Evolutionary conservation across 139 green algal genomes (phyloP).

Genomic region (Volvox reticuliferus): DNA sequence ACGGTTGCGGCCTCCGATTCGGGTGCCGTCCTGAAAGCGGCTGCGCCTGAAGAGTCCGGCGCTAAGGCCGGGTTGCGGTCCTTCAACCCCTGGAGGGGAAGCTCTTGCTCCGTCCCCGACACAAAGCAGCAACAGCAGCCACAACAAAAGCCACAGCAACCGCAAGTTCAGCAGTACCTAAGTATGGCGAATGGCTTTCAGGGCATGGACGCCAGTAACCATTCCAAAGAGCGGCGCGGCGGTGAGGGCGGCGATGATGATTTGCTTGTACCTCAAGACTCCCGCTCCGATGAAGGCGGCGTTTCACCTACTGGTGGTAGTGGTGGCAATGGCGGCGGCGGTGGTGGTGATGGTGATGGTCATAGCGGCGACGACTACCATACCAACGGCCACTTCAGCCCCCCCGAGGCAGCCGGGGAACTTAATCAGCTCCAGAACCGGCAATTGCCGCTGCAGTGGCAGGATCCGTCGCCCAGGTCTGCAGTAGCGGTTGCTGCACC

Average conservation of each 20-base stretch:
- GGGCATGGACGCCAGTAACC: no score
- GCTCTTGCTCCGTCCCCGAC: background rate
- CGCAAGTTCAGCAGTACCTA: background rate
- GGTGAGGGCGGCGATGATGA: background rate
- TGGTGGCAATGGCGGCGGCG: background rate
- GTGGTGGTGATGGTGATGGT: background rate
- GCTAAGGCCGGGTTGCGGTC: background rate
- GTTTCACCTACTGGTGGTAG: no score
- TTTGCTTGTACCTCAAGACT: background rate
- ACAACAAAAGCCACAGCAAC: background rate
- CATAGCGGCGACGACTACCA: background rate
- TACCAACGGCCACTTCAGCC: background rate
- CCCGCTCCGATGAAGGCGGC: background rate
- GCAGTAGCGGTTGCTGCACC: background rate
- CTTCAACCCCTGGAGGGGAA: constrained; percentile 14
- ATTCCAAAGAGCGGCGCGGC: background rate
- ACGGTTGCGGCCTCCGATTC: background rate
- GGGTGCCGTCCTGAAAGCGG: no score
- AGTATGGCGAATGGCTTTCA: background rate
- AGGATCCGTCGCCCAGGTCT: background rate
- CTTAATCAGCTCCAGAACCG: background rate
- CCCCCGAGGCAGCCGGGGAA: no score
- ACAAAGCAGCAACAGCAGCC: background rate
- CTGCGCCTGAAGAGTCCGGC: background rate
- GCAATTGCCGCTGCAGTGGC: background rate